phyloP scores from a whole-genome alignment of 1,139 yeast species.

The Geotrichum citri-aurantii region DNA sequence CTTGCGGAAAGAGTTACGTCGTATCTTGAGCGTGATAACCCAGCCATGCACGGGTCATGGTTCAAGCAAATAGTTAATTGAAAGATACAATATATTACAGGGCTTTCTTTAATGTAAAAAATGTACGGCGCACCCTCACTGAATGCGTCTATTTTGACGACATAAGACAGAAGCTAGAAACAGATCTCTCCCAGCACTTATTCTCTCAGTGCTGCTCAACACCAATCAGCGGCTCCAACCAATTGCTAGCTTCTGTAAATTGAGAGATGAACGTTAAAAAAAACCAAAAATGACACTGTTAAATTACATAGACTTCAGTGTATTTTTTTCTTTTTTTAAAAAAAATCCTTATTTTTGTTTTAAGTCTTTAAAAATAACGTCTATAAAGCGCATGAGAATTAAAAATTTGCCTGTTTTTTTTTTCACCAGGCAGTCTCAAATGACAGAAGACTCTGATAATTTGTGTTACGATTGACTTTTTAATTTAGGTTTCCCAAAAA shows the following conservation, averaged over 20 bases:
- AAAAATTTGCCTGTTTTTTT: no score
- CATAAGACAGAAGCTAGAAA: not conserved
- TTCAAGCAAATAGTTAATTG: not conserved
- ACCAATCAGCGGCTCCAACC: not conserved
- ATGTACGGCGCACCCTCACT: not conserved
- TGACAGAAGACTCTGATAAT: no score
- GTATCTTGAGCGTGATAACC: not conserved
- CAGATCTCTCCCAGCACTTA: not conserved
- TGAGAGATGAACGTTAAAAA: not conserved
- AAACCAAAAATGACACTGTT: no score
- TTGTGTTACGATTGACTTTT: no score
- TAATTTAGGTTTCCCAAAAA: no score
- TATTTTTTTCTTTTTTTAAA: no score
- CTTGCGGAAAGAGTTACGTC: not conserved
- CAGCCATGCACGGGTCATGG: not conserved
- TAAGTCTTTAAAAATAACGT: no score
- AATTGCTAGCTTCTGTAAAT: not conserved
- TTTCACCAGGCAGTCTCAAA: no score
- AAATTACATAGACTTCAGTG: no score
- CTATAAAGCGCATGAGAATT: no score
- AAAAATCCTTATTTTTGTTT: no score
- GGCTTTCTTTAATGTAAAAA: not conserved
- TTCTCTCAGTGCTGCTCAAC: not conserved
- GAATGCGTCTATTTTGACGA: not conserved
- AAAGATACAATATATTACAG: no score